Percentiles rank a stretch among this genome's conserved stretches.
Conservation (phyloP, 495 filamentous ascomycete species). For the Clavariopsis aquatica region DNA sequence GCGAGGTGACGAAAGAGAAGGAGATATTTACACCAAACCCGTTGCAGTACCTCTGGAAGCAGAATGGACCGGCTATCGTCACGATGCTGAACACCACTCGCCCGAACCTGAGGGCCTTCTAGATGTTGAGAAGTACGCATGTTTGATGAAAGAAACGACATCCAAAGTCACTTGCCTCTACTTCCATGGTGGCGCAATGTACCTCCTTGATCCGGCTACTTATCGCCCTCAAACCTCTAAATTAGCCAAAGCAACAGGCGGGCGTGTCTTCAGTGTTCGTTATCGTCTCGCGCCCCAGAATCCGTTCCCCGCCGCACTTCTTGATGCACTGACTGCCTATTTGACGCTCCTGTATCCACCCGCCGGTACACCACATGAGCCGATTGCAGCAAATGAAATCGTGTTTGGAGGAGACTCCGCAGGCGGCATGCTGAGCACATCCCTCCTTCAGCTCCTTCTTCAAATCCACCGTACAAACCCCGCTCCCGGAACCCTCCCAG, state of each 20-base stretch:
- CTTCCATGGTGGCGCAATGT: conserved; percentile 90
- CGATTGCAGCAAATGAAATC: conserved; percentile 70
- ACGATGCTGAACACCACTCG: conserved; percentile 56
- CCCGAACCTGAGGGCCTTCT: conserved; percentile 58
- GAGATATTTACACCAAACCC: conserved; percentile 51
- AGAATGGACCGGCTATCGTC: conserved; percentile 83
- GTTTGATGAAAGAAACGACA: conserved; percentile 68
- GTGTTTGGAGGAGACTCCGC: conserved; percentile 85
- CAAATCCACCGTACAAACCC: conserved; percentile 59
- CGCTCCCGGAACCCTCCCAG: conserved; percentile 35
- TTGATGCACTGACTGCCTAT: conserved; percentile 83
- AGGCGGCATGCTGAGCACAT: conserved; percentile 73
- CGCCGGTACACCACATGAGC: conserved; percentile 66
- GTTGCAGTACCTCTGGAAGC: conserved; percentile 64
- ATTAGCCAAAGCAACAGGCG: conserved; percentile 54
- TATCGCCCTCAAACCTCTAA: conserved; percentile 50
- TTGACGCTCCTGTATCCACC: conserved; percentile 81
- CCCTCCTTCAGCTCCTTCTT: conserved; percentile 72
- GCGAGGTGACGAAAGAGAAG: conserved; percentile 47
- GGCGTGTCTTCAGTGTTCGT: conserved; percentile 73
- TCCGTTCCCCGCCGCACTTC: conserved; percentile 77
- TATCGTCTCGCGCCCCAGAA: conserved; percentile 86
- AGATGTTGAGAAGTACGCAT: conserved; percentile 70
- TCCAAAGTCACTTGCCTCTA: conserved; percentile 73
- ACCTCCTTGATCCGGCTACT: conserved; percentile 59